Evolutionary conservation across 352 stramenopile species (phyloP), one percentile per base, ranked within the genome.

Genomic region (Globisporangium orthogonon): DNA sequence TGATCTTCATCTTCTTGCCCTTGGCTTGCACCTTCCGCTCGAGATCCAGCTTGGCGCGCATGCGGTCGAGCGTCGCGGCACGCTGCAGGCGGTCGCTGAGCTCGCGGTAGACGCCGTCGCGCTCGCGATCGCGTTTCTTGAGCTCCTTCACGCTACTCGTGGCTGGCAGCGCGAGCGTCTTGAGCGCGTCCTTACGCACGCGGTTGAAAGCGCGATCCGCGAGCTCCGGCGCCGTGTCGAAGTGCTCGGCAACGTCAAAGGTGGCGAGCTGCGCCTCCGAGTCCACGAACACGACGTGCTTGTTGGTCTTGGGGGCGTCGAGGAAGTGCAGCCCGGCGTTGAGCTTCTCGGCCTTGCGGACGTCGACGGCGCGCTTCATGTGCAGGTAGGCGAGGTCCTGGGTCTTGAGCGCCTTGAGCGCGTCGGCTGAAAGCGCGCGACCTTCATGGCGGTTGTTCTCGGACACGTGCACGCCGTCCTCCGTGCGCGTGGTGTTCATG

Each of bases 331-430:
- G 65, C n/a, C 73, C 72, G 11, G 69, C 62, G 48, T 74, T 83
- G 23, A 94, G 79, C 56, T 88, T 91, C 66, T 91, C 80, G 35
- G 83, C 80, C 60, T 92, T 90, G 60, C 81, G 69, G 60, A 87
- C 57, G 53, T 94, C 83, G 58, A 94, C 66, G 17, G 71, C 83
- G 47, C 78, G 76, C 56, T 90, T 89, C 69, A 97, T 97, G 44
- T 96, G 82, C 40, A 98, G 58, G 66, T 98, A 98, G 30, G 80
- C 89, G 54, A 98, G 65, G 73, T 99, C 96, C 83, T 99, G 95
- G 62, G 90, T 97, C 78, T 99, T 98, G 61, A 99, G 87, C 49
- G 96, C 57, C 15, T 83, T 77, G 4, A 98, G 71, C 45, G 84
- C 77, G 51, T 98, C 87, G 13, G 74, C 63, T 7, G 81, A 74